Percentiles rank a stretch among this genome's conserved stretches.
phyloP scores from a whole-genome alignment of 495 filamentous ascomycete genomes.

The Beverwykella pulmonaria region DNA sequence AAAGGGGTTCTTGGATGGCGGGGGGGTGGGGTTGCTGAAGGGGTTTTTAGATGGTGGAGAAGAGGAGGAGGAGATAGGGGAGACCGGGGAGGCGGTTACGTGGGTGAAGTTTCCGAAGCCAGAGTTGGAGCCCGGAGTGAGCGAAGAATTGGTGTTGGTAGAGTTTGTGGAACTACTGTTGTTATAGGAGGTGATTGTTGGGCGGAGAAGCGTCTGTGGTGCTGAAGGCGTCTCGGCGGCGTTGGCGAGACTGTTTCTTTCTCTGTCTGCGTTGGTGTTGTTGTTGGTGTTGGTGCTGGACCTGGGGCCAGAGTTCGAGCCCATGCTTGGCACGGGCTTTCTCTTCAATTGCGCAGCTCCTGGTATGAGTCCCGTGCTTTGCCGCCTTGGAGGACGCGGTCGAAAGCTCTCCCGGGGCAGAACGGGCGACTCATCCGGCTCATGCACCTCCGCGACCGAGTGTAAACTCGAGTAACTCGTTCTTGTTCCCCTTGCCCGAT shows the following conservation, averaged over 20 bases:
- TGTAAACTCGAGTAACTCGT: constrained; percentile 31
- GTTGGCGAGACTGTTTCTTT: neutral
- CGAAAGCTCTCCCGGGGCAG: neutral
- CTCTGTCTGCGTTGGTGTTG: neutral
- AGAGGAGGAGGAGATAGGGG: neutral
- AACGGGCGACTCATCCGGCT: constrained; percentile 21
- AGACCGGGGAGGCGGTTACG: neutral
- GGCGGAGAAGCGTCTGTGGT: neutral
- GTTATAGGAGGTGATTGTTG: constrained; percentile 11
- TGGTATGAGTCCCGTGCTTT: constrained; percentile 8
- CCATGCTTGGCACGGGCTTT: constrained; percentile 13
- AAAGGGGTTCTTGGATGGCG: constrained; percentile 14
- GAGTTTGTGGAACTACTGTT: neutral
- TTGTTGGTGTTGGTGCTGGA: neutral
- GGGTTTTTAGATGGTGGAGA: constrained; percentile 5
- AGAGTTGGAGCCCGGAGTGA: neutral
- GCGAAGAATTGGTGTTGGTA: too few relatives aligned
- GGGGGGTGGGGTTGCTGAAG: constrained; percentile 13
- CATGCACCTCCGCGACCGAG: constrained; percentile 31
- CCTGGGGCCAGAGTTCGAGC: neutral
- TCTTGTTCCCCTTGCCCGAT: constrained; percentile 20
- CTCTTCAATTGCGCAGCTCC: constrained; percentile 11
- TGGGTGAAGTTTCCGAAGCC: constrained; percentile 3
- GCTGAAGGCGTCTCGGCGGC: neutral
- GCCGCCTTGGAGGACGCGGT: neutral